phyloP scores from a whole-genome alignment of 768 basidiomycete species.

The Gautieria morchelliformis region DNA sequence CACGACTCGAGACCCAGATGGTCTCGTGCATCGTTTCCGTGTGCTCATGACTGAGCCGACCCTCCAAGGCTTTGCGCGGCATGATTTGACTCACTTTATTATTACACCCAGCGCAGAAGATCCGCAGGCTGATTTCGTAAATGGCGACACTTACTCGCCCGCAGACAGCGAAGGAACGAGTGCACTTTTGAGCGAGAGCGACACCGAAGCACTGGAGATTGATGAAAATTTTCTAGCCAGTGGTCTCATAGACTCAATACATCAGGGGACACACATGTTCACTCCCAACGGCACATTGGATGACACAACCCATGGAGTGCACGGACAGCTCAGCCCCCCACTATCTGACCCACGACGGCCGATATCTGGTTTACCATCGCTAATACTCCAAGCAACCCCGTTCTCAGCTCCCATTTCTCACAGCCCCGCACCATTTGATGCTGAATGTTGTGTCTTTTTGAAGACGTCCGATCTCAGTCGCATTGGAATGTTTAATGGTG shows the following conservation, averaged over 20 bases:
- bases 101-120: slow-evolving; percentile 16
- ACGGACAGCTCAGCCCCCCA: background rate
- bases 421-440: slow-evolving; percentile 15
- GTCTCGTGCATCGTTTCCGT: slow-evolving; percentile 24
- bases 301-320: background rate
- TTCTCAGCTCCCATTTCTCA: slow-evolving; percentile 5
- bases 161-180: background rate
- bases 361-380: slow-evolving; percentile 9
- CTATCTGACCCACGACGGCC: slow-evolving; percentile 8
- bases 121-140: background rate
- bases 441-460: slow-evolving; percentile 52
- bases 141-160: slow-evolving; percentile 1
- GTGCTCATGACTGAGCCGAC: slow-evolving; percentile 62
- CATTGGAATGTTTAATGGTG: slow-evolving; percentile 60
- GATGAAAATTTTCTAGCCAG: slow-evolving; percentile 61
- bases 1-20: background rate
- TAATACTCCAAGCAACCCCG: slow-evolving; percentile 10
- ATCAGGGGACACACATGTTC: slow-evolving; percentile 13
- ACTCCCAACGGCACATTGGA: background rate
- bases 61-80: slow-evolving; percentile 52
- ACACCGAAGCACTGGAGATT: slow-evolving; percentile 51
- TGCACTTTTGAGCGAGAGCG: slow-evolving; percentile 6
- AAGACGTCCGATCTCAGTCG: slow-evolving; percentile 53
- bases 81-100: slow-evolving; percentile 43
- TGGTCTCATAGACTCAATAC: slow-evolving; percentile 28